Conservation (phyloP, 805 yeast species). For the Metschnikowia koreensis region DNA sequence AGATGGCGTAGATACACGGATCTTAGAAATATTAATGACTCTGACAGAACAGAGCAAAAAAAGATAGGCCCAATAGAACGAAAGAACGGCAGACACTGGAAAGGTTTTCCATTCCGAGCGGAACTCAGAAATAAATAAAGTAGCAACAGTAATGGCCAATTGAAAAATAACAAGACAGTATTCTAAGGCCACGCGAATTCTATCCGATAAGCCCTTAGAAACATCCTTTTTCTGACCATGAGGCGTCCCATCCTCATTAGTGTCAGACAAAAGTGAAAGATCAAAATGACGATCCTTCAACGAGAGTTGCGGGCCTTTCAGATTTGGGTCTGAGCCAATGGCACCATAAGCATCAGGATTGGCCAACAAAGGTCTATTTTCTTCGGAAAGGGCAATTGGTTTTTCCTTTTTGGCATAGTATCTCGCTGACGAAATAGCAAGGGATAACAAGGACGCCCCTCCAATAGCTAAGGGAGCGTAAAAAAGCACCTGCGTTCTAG, state of each 20-base stretch:
- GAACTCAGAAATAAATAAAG: conserved; percentile 31
- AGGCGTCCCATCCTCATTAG: conserved; percentile 59
- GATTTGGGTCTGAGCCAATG: conserved; percentile 12
- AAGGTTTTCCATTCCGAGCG: conserved; percentile 32
- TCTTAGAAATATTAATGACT: conserved; percentile 30
- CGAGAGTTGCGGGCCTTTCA: conserved; percentile 17
- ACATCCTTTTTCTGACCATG: conserved; percentile 53
- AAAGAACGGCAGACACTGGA: conserved; percentile 22
- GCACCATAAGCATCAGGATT: conserved; percentile 34
- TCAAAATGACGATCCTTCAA: conserved; percentile 66
- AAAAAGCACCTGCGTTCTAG: conserved; percentile 41
- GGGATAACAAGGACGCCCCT: conserved; percentile 27
- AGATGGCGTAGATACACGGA: conserved; percentile 46
- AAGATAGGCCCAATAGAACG: conserved; percentile 44
- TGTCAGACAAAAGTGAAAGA: conserved; percentile 50
- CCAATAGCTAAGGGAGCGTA: conserved; percentile 31
- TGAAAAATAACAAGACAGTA: conserved; percentile 44
- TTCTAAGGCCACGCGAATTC: conserved; percentile 52
- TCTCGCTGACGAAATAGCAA: conserved; percentile 21
- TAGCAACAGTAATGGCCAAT: conserved; percentile 34
- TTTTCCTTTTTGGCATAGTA: conserved; percentile 2
- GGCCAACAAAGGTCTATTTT: conserved; percentile 36
- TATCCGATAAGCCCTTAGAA: conserved; percentile 50
- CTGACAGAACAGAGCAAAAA: conserved; percentile 40
- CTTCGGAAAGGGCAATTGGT: conserved; percentile 21